These are phyloP conservation scores for Ophiocordyceps camponoti-leonardi DNA, from an alignment of 2,329 filamentous ascomycete genomes.

Conservation along the genomic window DNA sequence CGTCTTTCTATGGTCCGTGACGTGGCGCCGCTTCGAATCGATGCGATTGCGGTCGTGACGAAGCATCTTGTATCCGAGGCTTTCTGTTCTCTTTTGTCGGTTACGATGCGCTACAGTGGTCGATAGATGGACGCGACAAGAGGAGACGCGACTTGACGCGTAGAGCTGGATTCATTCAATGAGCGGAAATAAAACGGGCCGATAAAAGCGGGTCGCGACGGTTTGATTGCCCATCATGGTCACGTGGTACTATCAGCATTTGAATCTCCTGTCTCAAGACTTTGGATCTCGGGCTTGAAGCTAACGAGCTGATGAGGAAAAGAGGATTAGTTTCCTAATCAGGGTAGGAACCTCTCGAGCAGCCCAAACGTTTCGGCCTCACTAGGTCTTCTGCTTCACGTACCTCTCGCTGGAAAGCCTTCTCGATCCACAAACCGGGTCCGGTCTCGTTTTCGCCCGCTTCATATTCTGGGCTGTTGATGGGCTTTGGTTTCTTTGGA, in stretches of 20 bases:
- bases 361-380: no score
- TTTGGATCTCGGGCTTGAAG: no score
- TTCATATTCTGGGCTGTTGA: no score
- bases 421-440: no score
- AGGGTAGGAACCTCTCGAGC: no score
- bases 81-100: not conserved
- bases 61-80: constrained; percentile 21
- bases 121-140: not conserved
- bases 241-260: not conserved
- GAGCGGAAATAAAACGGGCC: not conserved
- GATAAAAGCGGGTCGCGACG: not conserved
- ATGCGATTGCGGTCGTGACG: constrained; percentile 34
- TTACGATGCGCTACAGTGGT: not conserved
- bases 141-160: not conserved
- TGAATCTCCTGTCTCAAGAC: no score
- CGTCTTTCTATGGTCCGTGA: constrained; percentile 64
- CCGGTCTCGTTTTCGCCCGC: no score
- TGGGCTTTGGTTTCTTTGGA: no score
- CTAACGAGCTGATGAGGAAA: no score
- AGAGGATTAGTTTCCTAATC: no score
- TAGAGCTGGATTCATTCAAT: not conserved
- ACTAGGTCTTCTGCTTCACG: no score
- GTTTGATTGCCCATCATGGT: not conserved
- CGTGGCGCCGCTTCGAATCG: constrained; percentile 57
- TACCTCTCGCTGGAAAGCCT: no score